A percentile compares a stretch with the other conserved stretches of the same genome.
Conservation (phyloP, 805 yeast genomes). For the Isabelozyma gotoi region DNA sequence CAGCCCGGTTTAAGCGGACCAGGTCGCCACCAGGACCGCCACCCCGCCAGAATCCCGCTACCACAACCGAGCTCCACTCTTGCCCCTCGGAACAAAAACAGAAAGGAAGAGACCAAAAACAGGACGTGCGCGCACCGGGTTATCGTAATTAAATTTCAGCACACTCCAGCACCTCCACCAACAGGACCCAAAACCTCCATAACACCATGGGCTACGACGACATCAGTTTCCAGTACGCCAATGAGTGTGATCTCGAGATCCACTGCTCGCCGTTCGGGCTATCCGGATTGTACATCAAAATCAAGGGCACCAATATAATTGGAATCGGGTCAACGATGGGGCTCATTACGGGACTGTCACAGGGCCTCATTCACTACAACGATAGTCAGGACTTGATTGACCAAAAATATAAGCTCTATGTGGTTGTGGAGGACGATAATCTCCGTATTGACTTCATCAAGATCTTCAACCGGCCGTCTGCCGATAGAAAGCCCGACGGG, state of each 20-base stretch:
- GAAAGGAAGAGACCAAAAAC: no score
- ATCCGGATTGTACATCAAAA: slow-evolving; percentile 49
- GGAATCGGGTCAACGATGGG: slow-evolving; percentile 61
- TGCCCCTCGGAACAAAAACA: no score
- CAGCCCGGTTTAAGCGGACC: no score
- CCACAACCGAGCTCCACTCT: no score
- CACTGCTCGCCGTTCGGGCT: slow-evolving; percentile 60
- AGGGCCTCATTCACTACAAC: slow-evolving; percentile 50
- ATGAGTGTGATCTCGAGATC: slow-evolving; percentile 51
- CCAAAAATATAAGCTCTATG: slow-evolving; percentile 50
- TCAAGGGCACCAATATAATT: slow-evolving; percentile 47
- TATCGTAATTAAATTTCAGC: no score
- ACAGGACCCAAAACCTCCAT: no score
- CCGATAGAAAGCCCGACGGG: neutral
- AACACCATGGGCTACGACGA: slow-evolving; percentile 6
- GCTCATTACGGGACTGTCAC: slow-evolving; percentile 50
- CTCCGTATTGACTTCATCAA: slow-evolving; percentile 53
- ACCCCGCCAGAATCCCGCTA: no score
- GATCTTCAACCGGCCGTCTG: slow-evolving; percentile 27
- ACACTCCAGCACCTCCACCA: neutral
- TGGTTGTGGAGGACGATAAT: slow-evolving; percentile 46
- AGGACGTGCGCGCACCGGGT: neutral
- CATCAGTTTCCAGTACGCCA: slow-evolving; percentile 43
- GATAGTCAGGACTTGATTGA: slow-evolving; percentile 45
- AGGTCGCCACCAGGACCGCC: no score